These are phyloP conservation scores for Ustilago trichophora DNA, from an alignment of 1,284 basidiomycete species.

Conservation along the genomic window DNA sequence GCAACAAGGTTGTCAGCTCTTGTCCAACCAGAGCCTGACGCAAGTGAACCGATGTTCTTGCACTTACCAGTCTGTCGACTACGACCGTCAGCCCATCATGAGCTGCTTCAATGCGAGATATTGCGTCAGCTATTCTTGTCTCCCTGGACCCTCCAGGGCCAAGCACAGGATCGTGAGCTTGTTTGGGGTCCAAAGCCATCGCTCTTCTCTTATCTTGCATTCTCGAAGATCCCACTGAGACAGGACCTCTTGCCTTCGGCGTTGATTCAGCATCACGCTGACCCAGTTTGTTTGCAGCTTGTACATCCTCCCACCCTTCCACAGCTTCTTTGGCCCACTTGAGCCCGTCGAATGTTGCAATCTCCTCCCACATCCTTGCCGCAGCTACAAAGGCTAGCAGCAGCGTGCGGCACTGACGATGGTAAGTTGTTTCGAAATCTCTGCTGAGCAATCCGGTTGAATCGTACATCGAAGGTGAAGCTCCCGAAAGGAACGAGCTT, in stretches of 20 bases:
- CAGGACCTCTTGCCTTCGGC: constrained; percentile 17
- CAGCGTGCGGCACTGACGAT: constrained; percentile 48
- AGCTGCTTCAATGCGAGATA: constrained; percentile 27
- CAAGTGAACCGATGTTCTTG: too few species aligned
- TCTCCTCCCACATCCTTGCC: constrained; percentile 53
- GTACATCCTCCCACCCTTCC: constrained; percentile 53
- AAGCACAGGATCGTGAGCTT: constrained; percentile 23
- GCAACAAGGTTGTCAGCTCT: too few species aligned
- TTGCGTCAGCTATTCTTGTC: constrained; percentile 26
- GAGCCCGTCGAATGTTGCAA: constrained; percentile 57
- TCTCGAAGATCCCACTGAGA: background rate
- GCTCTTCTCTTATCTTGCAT: constrained; percentile 24
- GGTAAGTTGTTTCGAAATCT: constrained; percentile 54
- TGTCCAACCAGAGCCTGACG: too few species aligned
- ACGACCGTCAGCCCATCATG: constrained; percentile 25
- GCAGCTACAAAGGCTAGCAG: constrained; percentile 45
- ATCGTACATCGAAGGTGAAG: constrained; percentile 29
- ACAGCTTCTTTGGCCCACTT: constrained; percentile 51
- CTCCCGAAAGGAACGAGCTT: background rate
- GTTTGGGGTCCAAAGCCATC: constrained; percentile 15
- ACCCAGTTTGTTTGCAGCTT: constrained; percentile 25
- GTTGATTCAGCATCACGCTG: constrained; percentile 12
- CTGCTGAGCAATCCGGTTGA: constrained; percentile 44
- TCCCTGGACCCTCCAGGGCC: constrained; percentile 38
- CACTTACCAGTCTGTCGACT: constrained; percentile 46